These are phyloP conservation scores for Leccinum angustisporum DNA, from an alignment of 1,284 basidiomycete species.

Conservation along the genomic window DNA sequence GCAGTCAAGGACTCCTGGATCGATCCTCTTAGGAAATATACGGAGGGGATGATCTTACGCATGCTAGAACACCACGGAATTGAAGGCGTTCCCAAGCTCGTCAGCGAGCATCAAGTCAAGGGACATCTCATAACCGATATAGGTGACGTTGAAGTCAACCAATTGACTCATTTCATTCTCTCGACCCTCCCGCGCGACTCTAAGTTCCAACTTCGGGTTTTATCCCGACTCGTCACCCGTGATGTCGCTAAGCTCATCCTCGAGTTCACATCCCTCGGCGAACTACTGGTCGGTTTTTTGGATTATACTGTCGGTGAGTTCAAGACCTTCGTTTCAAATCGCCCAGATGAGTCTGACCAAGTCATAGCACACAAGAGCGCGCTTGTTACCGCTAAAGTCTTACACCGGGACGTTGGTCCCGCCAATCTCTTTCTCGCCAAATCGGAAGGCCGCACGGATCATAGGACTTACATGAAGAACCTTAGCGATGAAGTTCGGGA, in stretches of 20 bases:
- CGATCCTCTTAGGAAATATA: conserved; percentile 10
- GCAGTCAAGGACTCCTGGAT: conserved; percentile 7
- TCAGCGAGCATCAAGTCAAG: not conserved
- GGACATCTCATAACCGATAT: not conserved
- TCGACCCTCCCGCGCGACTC: not conserved
- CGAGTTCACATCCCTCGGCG: not conserved
- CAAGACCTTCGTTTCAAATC: not conserved
- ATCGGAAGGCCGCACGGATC: not conserved
- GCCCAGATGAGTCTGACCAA: not conserved
- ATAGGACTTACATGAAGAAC: not conserved
- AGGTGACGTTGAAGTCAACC: not conserved
- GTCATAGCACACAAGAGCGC: not conserved
- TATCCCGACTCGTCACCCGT: not conserved
- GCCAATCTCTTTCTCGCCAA: not conserved
- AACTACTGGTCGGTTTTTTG: not conserved
- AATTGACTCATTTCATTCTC: not conserved
- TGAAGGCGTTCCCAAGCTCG: not conserved
- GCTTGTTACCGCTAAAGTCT: not conserved
- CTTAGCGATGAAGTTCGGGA: not conserved
- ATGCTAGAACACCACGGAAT: not conserved
- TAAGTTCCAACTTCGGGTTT: not conserved
- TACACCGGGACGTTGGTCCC: not conserved
- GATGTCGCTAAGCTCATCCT: not conserved
- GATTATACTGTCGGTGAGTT: not conserved
- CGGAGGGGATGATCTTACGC: conserved; percentile 4